Base-by-base conservation (phyloP, 208 protist genomes). In the Balamuthia mandrillaris region DNA sequence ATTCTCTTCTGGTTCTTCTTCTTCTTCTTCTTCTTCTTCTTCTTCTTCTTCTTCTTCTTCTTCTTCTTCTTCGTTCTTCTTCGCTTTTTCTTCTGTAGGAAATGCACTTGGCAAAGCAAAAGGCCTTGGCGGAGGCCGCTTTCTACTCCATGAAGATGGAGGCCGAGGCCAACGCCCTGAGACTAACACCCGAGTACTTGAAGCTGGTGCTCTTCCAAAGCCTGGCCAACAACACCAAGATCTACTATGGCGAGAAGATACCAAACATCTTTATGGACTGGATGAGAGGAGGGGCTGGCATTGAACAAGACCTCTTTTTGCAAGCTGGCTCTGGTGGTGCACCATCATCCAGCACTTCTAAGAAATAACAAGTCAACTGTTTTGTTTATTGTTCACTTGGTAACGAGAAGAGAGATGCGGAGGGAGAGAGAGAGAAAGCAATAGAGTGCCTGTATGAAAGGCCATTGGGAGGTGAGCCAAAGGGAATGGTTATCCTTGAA, bases 181-280 rank as follows among this genome's bases (percentile, higher is more conserved):
- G 18, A 37, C 58, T 84, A 54, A 84, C 56, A n/a, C 78, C 78
- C 1, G 78, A 84, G 24, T 84, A 65, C n/a, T 60, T 84, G 4
- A 54, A 35, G n/a, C n/a, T 54, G 52, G 31, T 63, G 18, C 52
- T 84, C 49, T 70, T 58, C 58, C 58, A 66, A 44, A 42, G 42
- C 6, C 14, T 84, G 78, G 52, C 78, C 56, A 84, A 84, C 58
- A 84, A 84, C 58, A 84, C 78, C 14, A 84, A 84, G 70, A 78
- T 78, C 70, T 78, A 78, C 31, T 78, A 60, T 37, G 70, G 70
- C 1, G 70, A 78, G 45, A 78, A 78, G 70, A 78, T 78, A 35
- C 70, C 70, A 14, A 42, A 78, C 47, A 78, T 78, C 47, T 78
- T 78, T 49, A 27, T 78, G 1, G 70, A 78, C 47, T 78, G 70